phyloP scores from a whole-genome alignment of 805 yeast species.

The Nakazawaea ambrosiae region DNA sequence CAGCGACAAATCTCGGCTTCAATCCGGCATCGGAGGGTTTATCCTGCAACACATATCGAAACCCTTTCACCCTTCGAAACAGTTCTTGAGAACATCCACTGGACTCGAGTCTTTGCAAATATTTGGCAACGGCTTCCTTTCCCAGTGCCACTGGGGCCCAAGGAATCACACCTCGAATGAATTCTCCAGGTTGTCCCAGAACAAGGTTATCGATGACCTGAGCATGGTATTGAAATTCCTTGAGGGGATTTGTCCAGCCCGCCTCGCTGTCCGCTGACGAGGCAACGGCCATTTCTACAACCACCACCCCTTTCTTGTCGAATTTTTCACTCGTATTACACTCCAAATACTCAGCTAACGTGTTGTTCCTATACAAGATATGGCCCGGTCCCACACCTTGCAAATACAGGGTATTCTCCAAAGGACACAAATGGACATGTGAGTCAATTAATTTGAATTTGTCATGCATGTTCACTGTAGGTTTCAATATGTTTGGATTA shows the following conservation, averaged over 20 bases:
- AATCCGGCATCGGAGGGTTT: slow-evolving; percentile 31
- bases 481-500: no score
- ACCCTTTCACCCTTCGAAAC: slow-evolving; percentile 26
- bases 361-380: slow-evolving; percentile 15
- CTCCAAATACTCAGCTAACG: slow-evolving; percentile 21
- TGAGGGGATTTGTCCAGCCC: slow-evolving; percentile 19
- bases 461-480: background rate
- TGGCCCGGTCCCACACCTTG: slow-evolving; percentile 16
- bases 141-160: slow-evolving; percentile 39
- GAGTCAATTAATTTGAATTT: slow-evolving; percentile 21
- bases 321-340: slow-evolving; percentile 5
- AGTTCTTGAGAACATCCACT: slow-evolving; percentile 1
- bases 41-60: slow-evolving; percentile 36
- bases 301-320: slow-evolving; percentile 22
- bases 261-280: slow-evolving; percentile 15
- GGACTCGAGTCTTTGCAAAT: slow-evolving; percentile 10
- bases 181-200: background rate
- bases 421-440: slow-evolving; percentile 24
- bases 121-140: slow-evolving; percentile 14
- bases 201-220: slow-evolving; percentile 1
- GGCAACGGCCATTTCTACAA: slow-evolving; percentile 27
- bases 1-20: slow-evolving; percentile 20
- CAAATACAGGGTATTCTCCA: slow-evolving; percentile 11
- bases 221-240: slow-evolving; percentile 18
- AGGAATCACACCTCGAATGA: slow-evolving; percentile 28